A percentile compares a stretch with the other conserved stretches of the same genome.
phyloP scores from a whole-genome alignment of 768 basidiomycete genomes.

The Exidia glandulosa region DNA sequence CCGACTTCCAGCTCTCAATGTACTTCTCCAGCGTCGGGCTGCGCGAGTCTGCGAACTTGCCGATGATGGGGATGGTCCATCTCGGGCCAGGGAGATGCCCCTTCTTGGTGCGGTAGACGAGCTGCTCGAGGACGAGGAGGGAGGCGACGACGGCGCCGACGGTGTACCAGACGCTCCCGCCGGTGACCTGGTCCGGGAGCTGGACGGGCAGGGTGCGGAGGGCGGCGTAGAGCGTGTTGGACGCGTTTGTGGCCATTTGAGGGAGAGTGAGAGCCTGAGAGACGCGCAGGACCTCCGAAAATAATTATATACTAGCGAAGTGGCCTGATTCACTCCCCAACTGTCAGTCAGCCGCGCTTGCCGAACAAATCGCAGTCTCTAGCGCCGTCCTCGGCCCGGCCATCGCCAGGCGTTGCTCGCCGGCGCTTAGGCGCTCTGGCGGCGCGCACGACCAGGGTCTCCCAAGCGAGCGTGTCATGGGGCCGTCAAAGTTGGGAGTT shows the following conservation, averaged over 20 bases:
- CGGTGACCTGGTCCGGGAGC: background rate
- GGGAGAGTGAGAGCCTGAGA: background rate
- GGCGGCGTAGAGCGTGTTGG: background rate
- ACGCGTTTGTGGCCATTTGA: background rate
- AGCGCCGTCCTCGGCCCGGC: too few relatives aligned
- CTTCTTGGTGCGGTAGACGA: constrained; percentile 84
- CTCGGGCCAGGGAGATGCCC: constrained; percentile 70
- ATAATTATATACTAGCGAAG: background rate
- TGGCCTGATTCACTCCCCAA: background rate
- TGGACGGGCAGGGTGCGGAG: background rate
- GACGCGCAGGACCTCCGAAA: background rate
- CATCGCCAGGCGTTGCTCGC: too few relatives aligned
- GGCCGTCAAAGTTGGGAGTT: too few relatives aligned
- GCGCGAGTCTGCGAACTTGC: constrained; percentile 88
- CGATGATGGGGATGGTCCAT: constrained; percentile 98
- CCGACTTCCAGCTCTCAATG: constrained; percentile 84
- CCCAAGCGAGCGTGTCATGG: too few relatives aligned
- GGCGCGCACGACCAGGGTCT: too few relatives aligned
- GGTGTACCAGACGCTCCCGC: constrained; percentile 23
- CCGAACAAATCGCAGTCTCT: too few relatives aligned
- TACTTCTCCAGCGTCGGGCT: constrained; percentile 87
- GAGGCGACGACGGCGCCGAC: constrained; percentile 56
- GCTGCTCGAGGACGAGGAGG: constrained; percentile 79
- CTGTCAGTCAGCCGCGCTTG: background rate
- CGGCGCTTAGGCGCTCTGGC: too few relatives aligned